Conservation (phyloP, 495 filamentous ascomycete genomes). For the Penicillium malachiteum region DNA sequence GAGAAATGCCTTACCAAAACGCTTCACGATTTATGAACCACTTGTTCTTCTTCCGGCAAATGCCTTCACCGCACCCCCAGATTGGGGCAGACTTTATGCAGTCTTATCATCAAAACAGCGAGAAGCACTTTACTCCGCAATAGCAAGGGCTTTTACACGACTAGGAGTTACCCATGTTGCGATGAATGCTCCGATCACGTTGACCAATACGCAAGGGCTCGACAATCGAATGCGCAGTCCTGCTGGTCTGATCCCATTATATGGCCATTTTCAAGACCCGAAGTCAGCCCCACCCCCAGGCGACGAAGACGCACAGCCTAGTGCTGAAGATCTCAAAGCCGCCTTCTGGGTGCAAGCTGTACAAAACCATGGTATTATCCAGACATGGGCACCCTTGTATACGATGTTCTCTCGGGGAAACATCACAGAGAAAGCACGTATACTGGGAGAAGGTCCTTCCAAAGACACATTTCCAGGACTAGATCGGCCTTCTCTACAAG, state of each 20-base stretch:
- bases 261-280: slow-evolving; percentile 62
- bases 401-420: slow-evolving; percentile 94
- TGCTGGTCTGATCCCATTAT: slow-evolving; percentile 55
- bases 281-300: not conserved
- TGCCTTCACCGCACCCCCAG: slow-evolving; percentile 46
- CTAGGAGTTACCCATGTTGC: slow-evolving; percentile 64
- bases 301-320: slow-evolving; percentile 27
- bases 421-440: slow-evolving; percentile 78
- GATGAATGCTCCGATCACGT: slow-evolving; percentile 67
- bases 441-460: slow-evolving; percentile 45
- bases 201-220: slow-evolving; percentile 19
- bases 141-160: slow-evolving; percentile 41
- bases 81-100: slow-evolving; percentile 48
- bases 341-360: slow-evolving; percentile 74
- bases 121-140: slow-evolving; percentile 47
- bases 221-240: slow-evolving; percentile 72
- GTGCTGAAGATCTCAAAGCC: slow-evolving; percentile 47
- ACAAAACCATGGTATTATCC: slow-evolving; percentile 75
- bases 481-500: slow-evolving; percentile 25
- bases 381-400: slow-evolving; percentile 81
- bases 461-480: slow-evolving; percentile 30
- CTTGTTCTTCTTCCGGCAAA: slow-evolving; percentile 66
- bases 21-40: slow-evolving; percentile 69
- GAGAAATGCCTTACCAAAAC: slow-evolving; percentile 50
- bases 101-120: slow-evolving; percentile 26